A percentile compares a stretch with the other conserved stretches of the same genome.
These are phyloP conservation scores for Albatrellus ellisii DNA, from an alignment of 768 basidiomycete genomes.

Conservation along the genomic window DNA sequence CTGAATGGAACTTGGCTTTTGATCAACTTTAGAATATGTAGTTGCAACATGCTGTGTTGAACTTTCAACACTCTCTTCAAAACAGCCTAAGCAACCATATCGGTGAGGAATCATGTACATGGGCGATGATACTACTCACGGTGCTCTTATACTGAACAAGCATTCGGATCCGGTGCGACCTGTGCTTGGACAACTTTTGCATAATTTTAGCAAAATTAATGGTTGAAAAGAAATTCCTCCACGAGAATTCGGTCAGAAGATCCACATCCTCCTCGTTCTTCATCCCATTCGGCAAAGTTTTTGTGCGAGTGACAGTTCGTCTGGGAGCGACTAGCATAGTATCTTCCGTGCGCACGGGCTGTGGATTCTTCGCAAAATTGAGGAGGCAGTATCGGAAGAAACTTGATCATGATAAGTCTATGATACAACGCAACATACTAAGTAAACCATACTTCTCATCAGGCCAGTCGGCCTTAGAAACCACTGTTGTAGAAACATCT, in stretches of 20 bases:
- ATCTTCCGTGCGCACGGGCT: conserved; percentile 48
- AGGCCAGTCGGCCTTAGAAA: conserved; percentile 80
- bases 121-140: conserved; percentile 29
- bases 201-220: conserved; percentile 98
- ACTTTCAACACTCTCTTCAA: conserved; percentile 91
- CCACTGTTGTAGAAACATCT: conserved; percentile 72
- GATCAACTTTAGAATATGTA: conserved; percentile 92
- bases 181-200: conserved; percentile 93
- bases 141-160: conserved; percentile 97
- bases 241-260: conserved; percentile 86
- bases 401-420: conserved; percentile 28
- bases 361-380: conserved; percentile 57
- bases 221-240: conserved; percentile 94
- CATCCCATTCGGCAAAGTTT: conserved; percentile 56
- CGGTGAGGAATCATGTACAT: neutral
- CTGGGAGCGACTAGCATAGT: conserved; percentile 46
- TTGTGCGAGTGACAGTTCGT: conserved; percentile 42
- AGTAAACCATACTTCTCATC: conserved; percentile 53
- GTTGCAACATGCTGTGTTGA: conserved; percentile 85
- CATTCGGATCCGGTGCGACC: conserved; percentile 91
- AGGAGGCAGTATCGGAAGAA: conserved; percentile 92
- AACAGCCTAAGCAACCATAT: conserved; percentile 52
- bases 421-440: conserved; percentile 1
- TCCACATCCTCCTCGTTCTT: conserved; percentile 81
- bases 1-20: conserved; percentile 99